Conservation (phyloP, 176 grass and related monocot species). For the Oryza glaberrima region DNA sequence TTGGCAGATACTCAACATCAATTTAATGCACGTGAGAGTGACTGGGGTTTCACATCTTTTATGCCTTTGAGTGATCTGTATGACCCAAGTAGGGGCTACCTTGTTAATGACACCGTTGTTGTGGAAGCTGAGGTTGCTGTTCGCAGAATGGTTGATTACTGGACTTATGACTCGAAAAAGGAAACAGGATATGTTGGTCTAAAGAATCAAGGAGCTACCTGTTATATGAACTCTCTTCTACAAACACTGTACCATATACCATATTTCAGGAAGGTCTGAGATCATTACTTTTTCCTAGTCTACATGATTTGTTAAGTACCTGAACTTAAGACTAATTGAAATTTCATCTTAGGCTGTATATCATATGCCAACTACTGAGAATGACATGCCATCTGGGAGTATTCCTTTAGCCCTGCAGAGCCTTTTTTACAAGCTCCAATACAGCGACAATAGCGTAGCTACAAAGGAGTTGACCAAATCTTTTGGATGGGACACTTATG, state of each 20-base stretch:
- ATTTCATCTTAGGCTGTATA: constrained; percentile 80
- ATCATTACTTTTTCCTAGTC: constrained; percentile 18
- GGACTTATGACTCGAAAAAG: constrained; percentile 97
- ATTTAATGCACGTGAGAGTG: constrained; percentile 96
- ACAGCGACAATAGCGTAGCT: constrained; percentile 91
- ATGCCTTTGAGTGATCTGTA: constrained; percentile 98
- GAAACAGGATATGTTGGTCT: constrained; percentile 98
- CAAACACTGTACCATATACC: constrained; percentile 98
- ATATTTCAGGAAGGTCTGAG: constrained; percentile 92
- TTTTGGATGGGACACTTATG: constrained; percentile 99
- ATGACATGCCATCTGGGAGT: constrained; percentile 98
- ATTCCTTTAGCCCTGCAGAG: constrained; percentile 97
- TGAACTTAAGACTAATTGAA: constrained; percentile 41
- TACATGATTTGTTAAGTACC: not conserved
- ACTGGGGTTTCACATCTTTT: constrained; percentile 99
- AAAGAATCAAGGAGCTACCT: constrained; percentile 99
- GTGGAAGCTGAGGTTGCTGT: constrained; percentile 96
- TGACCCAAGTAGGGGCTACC: constrained; percentile 88
- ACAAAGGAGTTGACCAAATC: constrained; percentile 99
- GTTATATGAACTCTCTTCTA: constrained; percentile 99
- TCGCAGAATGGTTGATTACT: constrained; percentile 87
- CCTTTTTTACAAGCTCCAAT: constrained; percentile 99
- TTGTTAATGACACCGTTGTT: constrained; percentile 78
- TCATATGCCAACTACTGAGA: constrained; percentile 99
- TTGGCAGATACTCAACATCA: constrained; percentile 96